Evolutionary conservation across 306 rosid genomes (phyloP).

Genomic region (Citrullus amarus): DNA sequence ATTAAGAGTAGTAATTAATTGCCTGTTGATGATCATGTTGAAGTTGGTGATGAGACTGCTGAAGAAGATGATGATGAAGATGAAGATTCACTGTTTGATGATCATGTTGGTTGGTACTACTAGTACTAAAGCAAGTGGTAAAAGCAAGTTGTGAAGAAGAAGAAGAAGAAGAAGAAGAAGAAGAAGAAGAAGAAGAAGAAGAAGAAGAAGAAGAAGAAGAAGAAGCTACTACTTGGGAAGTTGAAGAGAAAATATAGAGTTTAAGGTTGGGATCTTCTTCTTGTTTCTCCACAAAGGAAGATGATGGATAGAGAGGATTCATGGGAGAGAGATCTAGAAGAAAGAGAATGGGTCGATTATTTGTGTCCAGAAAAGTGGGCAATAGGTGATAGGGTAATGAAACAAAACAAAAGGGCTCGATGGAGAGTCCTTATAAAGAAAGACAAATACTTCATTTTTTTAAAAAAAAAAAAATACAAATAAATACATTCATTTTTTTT

Average conservation of each 20-base stretch:
- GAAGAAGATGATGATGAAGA: neutral
- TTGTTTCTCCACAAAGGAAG: conserved; percentile 16
- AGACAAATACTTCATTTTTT: too few relatives aligned
- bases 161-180: neutral
- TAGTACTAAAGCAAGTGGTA: conserved; percentile 16
- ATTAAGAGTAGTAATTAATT: conserved; percentile 6
- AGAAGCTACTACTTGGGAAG: neutral
- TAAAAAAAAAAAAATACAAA: too few relatives aligned
- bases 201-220: conserved; percentile 19
- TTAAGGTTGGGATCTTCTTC: conserved; percentile 22
- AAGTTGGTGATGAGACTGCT: conserved; percentile 1
- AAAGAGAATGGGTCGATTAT: conserved; percentile 5
- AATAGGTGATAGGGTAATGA: conserved; percentile 25
- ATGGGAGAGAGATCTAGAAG: conserved; percentile 16
- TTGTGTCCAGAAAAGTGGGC: conserved; percentile 21
- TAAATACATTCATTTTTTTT: too few relatives aligned
- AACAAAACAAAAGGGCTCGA: conserved; percentile 7
- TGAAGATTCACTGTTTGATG: conserved; percentile 15
- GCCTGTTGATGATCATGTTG: conserved; percentile 30
- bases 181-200: conserved; percentile 9
- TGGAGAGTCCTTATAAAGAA: conserved; percentile 13
- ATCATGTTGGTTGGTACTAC: conserved; percentile 3
- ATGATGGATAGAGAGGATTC: conserved; percentile 39
- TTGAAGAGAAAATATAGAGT: conserved; percentile 11
- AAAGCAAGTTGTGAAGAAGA: conserved; percentile 34